phyloP scores from a whole-genome alignment of 2,329 filamentous ascomycete genomes.

The Pseudogymnoascus sp. region DNA sequence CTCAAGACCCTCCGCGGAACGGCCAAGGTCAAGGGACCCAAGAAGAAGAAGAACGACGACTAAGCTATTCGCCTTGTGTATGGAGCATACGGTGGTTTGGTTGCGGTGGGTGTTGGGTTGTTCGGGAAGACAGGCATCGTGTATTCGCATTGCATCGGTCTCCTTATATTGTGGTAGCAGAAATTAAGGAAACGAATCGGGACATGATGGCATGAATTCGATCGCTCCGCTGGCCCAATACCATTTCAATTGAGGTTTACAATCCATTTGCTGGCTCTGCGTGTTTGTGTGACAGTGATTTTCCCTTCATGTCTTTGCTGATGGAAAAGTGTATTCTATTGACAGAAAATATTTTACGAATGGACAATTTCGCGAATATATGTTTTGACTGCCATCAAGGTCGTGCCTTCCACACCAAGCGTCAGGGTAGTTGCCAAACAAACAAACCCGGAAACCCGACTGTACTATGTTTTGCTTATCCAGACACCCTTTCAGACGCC shows the following conservation, averaged over 20 bases:
- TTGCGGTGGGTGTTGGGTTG: slow-evolving; percentile 27
- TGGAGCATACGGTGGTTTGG: slow-evolving; percentile 21
- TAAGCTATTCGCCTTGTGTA: slow-evolving; percentile 44
- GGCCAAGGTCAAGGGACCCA: slow-evolving; percentile 94
- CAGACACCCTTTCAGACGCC: neutral
- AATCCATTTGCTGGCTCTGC: neutral
- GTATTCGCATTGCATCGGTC: slow-evolving; percentile 26
- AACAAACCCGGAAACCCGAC: neutral
- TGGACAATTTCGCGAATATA: neutral
- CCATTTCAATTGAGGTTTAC: slow-evolving; percentile 16
- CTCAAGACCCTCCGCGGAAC: slow-evolving; percentile 97
- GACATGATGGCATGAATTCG: slow-evolving; percentile 16
- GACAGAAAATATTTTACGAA: neutral
- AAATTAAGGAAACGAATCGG: slow-evolving; percentile 14
- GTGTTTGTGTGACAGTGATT: slow-evolving; percentile 8
- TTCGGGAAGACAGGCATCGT: slow-evolving; percentile 24
- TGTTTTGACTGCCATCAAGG: neutral
- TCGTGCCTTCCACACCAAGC: neutral
- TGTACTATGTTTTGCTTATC: neutral
- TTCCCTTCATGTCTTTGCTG: neutral
- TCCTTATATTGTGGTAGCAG: slow-evolving; percentile 17
- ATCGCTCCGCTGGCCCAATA: slow-evolving; percentile 15
- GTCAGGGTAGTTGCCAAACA: neutral
- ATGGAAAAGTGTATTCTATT: neutral
- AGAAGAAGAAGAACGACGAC: slow-evolving; percentile 92